These are phyloP conservation scores for Ophiostoma piceae DNA, from an alignment of 2,329 filamentous ascomycete genomes.

Conservation along the genomic window DNA sequence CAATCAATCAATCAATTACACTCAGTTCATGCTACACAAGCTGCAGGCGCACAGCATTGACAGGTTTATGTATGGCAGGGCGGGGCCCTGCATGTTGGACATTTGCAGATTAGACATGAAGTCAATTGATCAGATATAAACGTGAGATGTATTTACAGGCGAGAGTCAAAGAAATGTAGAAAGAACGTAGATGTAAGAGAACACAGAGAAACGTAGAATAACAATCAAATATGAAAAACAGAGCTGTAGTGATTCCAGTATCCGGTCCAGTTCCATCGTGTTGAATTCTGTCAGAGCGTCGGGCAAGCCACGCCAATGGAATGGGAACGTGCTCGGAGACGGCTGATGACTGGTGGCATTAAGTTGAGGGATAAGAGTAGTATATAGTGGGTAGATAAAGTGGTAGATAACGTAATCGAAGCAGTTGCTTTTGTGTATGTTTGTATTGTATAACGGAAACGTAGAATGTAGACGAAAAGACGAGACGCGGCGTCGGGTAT, in stretches of 20 bases:
- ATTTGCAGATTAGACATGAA: neutral
- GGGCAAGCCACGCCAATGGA: neutral
- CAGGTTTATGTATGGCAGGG: constrained; percentile 13
- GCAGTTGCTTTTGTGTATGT: constrained; percentile 9
- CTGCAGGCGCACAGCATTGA: constrained; percentile 12
- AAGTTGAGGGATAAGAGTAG: constrained; percentile 6
- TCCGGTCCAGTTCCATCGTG: constrained; percentile 16
- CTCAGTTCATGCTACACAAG: neutral
- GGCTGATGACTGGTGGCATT: constrained; percentile 11
- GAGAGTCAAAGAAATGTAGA: neutral
- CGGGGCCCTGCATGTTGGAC: neutral
- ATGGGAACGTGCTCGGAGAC: constrained; percentile 8
- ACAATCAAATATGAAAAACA: neutral
- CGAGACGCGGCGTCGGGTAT: neutral
- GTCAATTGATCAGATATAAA: neutral
- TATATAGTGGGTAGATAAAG: neutral
- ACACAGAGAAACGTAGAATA: neutral
- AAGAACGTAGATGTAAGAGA: neutral
- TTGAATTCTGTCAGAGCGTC: constrained; percentile 15
- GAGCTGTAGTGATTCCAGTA: constrained; percentile 7
- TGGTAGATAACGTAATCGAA: neutral
- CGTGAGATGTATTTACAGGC: neutral
- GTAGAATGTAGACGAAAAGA: neutral
- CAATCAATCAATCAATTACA: neutral
- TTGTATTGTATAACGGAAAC: neutral